Evolutionary conservation across 257 asterid genomes (phyloP).

Genomic region (Scutellaria barbata): DNA sequence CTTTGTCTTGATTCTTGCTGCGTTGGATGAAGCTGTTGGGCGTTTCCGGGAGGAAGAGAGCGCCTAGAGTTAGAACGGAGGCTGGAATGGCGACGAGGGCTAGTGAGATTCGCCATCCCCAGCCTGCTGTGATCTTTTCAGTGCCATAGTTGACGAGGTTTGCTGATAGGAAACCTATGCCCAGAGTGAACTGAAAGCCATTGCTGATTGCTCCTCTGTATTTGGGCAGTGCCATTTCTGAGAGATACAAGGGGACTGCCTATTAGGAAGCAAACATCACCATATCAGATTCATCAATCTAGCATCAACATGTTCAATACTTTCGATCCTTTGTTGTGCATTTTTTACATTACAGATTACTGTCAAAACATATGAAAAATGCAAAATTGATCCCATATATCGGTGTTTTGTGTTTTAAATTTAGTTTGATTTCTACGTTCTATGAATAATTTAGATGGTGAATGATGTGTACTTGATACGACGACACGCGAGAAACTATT

Average conservation of each 20-base stretch:
- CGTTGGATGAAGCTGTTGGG: slow-evolving; percentile 60
- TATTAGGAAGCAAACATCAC: background rate
- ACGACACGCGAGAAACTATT: too few species aligned
- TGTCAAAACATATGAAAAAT: too few species aligned
- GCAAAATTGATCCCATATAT: too few species aligned
- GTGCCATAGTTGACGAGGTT: slow-evolving; percentile 53
- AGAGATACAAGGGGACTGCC: slow-evolving; percentile 64
- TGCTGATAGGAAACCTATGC: slow-evolving; percentile 53
- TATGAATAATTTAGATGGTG: too few species aligned
- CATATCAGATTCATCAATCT: background rate
- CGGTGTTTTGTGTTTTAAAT: too few species aligned
- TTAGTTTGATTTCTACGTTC: too few species aligned
- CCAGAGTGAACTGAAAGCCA: slow-evolving; percentile 50
- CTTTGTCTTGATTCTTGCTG: slow-evolving; percentile 39
- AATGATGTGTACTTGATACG: too few species aligned
- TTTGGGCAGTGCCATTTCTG: slow-evolving; percentile 66
- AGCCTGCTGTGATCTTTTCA: slow-evolving; percentile 52
- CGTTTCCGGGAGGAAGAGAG: slow-evolving; percentile 59
- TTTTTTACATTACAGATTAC: too few species aligned
- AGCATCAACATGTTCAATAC: too few species aligned
- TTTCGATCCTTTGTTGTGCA: too few species aligned
- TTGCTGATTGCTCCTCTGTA: slow-evolving; percentile 62
- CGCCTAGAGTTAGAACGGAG: slow-evolving; percentile 11
- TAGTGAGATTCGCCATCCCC: slow-evolving; percentile 74
- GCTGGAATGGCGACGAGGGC: slow-evolving; percentile 38